A percentile compares a stretch with the other conserved stretches of the same genome.
These are phyloP conservation scores for Gentiana straminea DNA, from an alignment of 257 asterid species.

Conservation along the genomic window DNA sequence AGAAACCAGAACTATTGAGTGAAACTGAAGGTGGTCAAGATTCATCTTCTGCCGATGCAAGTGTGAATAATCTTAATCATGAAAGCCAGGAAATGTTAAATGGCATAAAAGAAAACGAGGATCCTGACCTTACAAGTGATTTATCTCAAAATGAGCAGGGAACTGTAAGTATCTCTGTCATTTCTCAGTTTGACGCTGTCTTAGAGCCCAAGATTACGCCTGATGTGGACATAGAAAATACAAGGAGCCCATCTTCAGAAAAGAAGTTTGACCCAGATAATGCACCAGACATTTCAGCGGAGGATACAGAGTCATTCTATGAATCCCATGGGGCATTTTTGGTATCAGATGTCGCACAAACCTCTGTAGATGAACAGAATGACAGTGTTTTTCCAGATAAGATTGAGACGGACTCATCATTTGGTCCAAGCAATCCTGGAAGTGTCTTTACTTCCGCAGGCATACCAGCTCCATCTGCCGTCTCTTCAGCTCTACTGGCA, in stretches of 20 bases:
- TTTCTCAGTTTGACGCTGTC: slow-evolving; percentile 27
- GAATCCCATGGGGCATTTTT: slow-evolving; percentile 24
- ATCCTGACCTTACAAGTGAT: slow-evolving; percentile 17
- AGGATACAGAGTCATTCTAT: slow-evolving; percentile 28
- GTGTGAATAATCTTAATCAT: slow-evolving; percentile 18
- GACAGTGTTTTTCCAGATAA: slow-evolving; percentile 27
- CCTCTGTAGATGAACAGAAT: slow-evolving; percentile 32
- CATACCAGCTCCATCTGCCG: slow-evolving; percentile 90
- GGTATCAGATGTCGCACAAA: slow-evolving; percentile 23
- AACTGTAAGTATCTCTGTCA: slow-evolving; percentile 10
- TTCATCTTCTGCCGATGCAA: slow-evolving; percentile 26
- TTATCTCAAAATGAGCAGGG: slow-evolving; percentile 34
- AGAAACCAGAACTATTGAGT: slow-evolving; percentile 20
- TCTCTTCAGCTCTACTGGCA: slow-evolving; percentile 63
- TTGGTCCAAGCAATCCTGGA: slow-evolving; percentile 40
- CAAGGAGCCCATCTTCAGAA: slow-evolving; percentile 23
- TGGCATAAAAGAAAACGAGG: slow-evolving; percentile 23
- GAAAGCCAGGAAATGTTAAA: slow-evolving; percentile 25
- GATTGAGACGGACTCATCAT: slow-evolving; percentile 25
- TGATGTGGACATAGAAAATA: slow-evolving; percentile 26
- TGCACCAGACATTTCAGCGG: slow-evolving; percentile 23
- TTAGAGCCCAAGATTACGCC: slow-evolving; percentile 28
- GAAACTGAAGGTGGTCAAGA: slow-evolving; percentile 31
- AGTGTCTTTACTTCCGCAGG: slow-evolving; percentile 59
- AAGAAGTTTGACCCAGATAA: slow-evolving; percentile 16